phyloP scores from a whole-genome alignment of 805 yeast genomes.

The Monosporozyma solicola region DNA sequence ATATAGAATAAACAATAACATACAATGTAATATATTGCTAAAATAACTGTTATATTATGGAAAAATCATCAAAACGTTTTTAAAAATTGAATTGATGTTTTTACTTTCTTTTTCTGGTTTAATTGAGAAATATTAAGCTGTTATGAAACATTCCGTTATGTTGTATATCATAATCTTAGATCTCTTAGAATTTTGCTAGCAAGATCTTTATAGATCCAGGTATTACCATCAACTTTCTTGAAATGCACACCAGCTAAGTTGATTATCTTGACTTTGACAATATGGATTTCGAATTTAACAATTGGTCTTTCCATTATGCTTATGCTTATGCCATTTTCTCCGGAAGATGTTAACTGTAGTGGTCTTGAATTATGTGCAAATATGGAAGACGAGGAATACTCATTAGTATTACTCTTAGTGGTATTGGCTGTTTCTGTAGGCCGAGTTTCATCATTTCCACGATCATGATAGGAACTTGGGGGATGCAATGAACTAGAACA shows the following conservation, averaged over 20 bases:
- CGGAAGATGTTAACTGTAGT: neutral
- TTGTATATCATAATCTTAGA: slow-evolving; percentile 33
- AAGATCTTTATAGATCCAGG: slow-evolving; percentile 88
- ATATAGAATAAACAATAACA: neutral
- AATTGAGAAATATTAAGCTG: neutral
- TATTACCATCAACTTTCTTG: slow-evolving; percentile 86
- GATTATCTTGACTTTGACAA: slow-evolving; percentile 86
- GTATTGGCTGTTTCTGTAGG: neutral
- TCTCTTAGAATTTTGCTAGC: slow-evolving; percentile 78
- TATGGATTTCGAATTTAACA: slow-evolving; percentile 80
- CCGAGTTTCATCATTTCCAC: neutral
- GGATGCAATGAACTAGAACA: neutral
- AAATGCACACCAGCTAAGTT: slow-evolving; percentile 91
- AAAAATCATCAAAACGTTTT: neutral
- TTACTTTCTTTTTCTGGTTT: neutral
- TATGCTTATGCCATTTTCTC: neutral
- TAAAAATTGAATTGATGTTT: neutral
- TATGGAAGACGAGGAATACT: neutral
- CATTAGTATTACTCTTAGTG: neutral
- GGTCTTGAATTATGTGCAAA: neutral
- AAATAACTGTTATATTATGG: too few species aligned
- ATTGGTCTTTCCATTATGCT: slow-evolving; percentile 36
- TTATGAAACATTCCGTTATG: neutral
- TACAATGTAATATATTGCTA: neutral
- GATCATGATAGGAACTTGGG: neutral